phyloP scores from a whole-genome alignment of 257 asterid genomes.

The Fraxinus anomala region DNA sequence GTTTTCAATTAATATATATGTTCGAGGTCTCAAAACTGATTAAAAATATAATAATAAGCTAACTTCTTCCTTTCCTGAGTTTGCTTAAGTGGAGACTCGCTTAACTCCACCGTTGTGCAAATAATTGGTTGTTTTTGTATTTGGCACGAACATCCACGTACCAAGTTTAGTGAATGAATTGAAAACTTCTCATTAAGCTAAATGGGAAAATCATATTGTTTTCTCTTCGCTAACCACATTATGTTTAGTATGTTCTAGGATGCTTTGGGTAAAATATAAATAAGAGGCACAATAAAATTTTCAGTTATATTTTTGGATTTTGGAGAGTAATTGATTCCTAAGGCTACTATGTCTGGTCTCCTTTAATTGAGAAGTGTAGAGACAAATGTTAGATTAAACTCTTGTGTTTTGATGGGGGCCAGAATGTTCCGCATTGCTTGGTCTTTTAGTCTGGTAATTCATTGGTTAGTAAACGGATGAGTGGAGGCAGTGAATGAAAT shows the following conservation, averaged over 20 bases:
- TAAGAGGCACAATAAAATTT: neutral
- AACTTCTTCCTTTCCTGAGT: neutral
- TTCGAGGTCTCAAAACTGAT: neutral
- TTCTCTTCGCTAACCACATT: neutral
- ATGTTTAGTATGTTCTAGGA: neutral
- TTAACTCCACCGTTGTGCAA: neutral
- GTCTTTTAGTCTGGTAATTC: neutral
- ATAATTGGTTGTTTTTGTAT: neutral
- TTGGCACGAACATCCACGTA: neutral
- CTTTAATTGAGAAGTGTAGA: neutral
- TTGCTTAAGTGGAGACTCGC: neutral
- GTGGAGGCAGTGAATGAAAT: neutral
- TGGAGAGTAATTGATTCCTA: neutral
- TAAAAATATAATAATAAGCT: neutral
- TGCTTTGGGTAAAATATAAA: neutral
- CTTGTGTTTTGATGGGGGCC: neutral
- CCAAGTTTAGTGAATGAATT: neutral
- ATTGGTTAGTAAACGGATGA: neutral
- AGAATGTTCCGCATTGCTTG: neutral
- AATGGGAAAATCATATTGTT: neutral
- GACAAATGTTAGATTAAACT: neutral
- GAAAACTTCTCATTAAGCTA: neutral
- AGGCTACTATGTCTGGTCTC: neutral
- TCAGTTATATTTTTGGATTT: neutral
- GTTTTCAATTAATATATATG: neutral